phyloP scores from a whole-genome alignment of 495 filamentous ascomycete genomes.

The Delitschia confertaspora region DNA sequence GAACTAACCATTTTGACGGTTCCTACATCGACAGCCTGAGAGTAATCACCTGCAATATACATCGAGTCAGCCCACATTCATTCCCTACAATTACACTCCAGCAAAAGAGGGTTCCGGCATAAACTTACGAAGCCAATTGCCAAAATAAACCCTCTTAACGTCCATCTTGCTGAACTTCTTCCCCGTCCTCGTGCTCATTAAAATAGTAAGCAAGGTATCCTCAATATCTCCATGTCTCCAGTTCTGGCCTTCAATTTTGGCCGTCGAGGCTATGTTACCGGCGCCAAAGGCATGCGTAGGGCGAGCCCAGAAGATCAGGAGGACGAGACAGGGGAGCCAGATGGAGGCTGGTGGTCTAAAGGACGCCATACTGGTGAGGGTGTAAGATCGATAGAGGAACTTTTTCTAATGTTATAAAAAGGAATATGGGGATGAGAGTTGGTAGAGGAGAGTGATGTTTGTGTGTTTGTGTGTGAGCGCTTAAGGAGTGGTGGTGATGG shows the following conservation, averaged over 20 bases:
- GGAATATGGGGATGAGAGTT: background rate
- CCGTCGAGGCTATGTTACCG: constrained; percentile 69
- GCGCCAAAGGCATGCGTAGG: constrained; percentile 77
- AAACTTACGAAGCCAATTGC: constrained; percentile 68
- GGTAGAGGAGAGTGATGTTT: background rate
- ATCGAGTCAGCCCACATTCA: constrained; percentile 44
- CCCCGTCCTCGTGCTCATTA: constrained; percentile 69
- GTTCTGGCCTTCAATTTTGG: constrained; percentile 72
- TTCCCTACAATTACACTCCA: no score
- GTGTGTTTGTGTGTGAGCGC: no score
- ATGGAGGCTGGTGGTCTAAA: constrained; percentile 22
- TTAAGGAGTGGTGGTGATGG: no score
- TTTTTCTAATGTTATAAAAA: no score
- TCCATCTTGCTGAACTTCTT: constrained; percentile 83
- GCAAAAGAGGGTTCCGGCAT: background rate
- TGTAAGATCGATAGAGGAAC: no score
- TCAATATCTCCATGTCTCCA: constrained; percentile 97
- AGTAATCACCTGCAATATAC: constrained; percentile 30
- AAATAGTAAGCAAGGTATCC: constrained; percentile 67
- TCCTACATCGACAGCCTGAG: constrained; percentile 70
- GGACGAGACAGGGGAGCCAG: constrained; percentile 42
- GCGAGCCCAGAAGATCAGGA: constrained; percentile 52
- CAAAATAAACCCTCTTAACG: constrained; percentile 75
- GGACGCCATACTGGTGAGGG: constrained; percentile 20
- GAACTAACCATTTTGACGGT: constrained; percentile 81